phyloP scores from a whole-genome alignment of 768 basidiomycete genomes.

The Tubosaeta sp. region DNA sequence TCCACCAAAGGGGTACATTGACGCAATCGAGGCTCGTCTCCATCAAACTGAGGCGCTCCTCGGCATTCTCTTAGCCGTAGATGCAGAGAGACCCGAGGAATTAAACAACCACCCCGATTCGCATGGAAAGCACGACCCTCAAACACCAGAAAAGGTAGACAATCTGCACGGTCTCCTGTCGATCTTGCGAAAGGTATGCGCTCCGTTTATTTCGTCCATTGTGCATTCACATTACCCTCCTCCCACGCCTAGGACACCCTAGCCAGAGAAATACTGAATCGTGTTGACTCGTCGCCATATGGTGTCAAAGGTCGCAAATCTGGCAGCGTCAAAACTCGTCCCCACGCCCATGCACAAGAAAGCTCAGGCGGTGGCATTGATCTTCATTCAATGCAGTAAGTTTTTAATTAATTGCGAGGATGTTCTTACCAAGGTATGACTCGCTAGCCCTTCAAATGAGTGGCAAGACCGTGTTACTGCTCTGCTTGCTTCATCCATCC shows the following conservation, averaged over 20 bases:
- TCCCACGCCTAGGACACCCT: constrained; percentile 57
- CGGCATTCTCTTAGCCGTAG: constrained; percentile 65
- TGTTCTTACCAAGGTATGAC: not conserved
- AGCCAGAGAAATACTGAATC: constrained; percentile 73
- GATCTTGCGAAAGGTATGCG: constrained; percentile 46
- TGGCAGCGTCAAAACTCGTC: constrained; percentile 30
- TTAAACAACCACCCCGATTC: constrained; percentile 27
- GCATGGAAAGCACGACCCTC: constrained; percentile 20
- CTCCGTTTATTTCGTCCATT: not conserved
- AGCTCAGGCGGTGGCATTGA: constrained; percentile 28
- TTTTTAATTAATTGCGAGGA: constrained; percentile 3
- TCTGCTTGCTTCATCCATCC: constrained; percentile 20
- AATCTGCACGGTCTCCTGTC: constrained; percentile 36
- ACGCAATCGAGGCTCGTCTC: constrained; percentile 86
- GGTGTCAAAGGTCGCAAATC: constrained; percentile 67
- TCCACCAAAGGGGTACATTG: constrained; percentile 92
- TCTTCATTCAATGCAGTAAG: constrained; percentile 62
- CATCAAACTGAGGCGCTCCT: constrained; percentile 90
- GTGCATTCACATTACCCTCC: not conserved
- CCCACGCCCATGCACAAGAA: constrained; percentile 20
- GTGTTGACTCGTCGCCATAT: constrained; percentile 79
- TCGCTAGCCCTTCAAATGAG: constrained; percentile 66
- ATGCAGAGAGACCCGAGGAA: constrained; percentile 23
- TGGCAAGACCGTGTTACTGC: constrained; percentile 70
- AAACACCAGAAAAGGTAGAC: constrained; percentile 8